A percentile compares a stretch with the other conserved stretches of the same genome.
Conservation (phyloP, 192 early-diverging fungal species). For the Funneliformis mosseae region DNA sequence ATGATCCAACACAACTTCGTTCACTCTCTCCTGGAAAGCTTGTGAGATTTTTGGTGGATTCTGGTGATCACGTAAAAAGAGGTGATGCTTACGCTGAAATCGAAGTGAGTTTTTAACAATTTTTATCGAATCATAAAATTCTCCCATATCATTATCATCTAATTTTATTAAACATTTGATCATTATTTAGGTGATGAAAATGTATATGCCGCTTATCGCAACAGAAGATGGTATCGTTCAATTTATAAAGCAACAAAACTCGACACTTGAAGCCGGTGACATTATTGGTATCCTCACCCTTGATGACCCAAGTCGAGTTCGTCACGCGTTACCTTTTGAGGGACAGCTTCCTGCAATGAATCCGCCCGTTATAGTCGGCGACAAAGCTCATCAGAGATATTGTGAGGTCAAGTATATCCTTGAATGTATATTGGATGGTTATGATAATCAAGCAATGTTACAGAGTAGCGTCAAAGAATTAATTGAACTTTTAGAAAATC, state of each 20-base stretch:
- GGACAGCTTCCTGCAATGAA: constrained; percentile 72
- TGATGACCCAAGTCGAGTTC: constrained; percentile 92
- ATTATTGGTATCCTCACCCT: constrained; percentile 91
- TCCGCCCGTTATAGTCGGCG: constrained; percentile 80
- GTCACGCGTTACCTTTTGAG: constrained; percentile 83
- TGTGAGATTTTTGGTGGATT: constrained; percentile 90
- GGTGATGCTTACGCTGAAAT: constrained; percentile 97
- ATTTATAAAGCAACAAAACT: constrained; percentile 86
- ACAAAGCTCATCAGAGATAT: constrained; percentile 88
- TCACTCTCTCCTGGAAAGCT: constrained; percentile 97
- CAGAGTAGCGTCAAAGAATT: constrained; percentile 72
- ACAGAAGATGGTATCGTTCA: constrained; percentile 88
- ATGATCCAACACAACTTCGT: constrained; percentile 94
- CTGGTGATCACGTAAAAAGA: constrained; percentile 84
- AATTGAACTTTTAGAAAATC: constrained; percentile 69
- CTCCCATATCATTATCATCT: not conserved
- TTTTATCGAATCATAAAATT: not conserved
- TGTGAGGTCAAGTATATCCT: constrained; percentile 61
- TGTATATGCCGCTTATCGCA: constrained; percentile 98
- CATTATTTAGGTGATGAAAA: constrained; percentile 87
- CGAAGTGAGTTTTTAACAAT: constrained; percentile 58
- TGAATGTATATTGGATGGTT: constrained; percentile 83
- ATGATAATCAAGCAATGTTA: constrained; percentile 77
- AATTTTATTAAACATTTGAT: constrained; percentile 2
- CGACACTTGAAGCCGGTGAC: constrained; percentile 85